Percentiles rank a stretch among this genome's conserved stretches.
These are phyloP conservation scores for Malus hybrid DNA, from an alignment of 331 rosid species.

Conservation along the genomic window DNA sequence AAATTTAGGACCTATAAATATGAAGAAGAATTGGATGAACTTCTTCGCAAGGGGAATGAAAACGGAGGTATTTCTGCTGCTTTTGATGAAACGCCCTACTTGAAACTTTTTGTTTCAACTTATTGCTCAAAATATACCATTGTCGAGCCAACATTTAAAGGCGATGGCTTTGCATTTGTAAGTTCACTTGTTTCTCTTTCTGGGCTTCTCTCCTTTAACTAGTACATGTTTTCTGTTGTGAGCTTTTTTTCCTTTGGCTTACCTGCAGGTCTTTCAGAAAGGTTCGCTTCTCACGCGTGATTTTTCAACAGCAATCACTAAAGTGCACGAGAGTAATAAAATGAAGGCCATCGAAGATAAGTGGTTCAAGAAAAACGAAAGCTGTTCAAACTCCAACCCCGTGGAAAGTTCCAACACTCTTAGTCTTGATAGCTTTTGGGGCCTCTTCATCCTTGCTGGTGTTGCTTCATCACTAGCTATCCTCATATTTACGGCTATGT, in stretches of 20 bases:
- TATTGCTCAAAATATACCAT: conserved; percentile 14
- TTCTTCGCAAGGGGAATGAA: background rate
- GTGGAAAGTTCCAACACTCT: background rate
- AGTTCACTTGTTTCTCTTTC: background rate
- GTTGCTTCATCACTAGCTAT: conserved; percentile 12
- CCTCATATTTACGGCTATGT: background rate
- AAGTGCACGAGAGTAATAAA: conserved; percentile 4
- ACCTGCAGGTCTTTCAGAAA: conserved; percentile 15
- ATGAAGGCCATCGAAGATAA: conserved; percentile 18
- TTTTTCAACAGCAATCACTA: conserved; percentile 23
- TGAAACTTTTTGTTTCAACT: conserved; percentile 6
- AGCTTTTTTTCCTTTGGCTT: background rate
- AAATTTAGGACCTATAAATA: background rate
- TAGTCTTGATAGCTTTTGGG: conserved; percentile 22
- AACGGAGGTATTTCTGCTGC: conserved; percentile 13
- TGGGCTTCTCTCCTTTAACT: background rate
- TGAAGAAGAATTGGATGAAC: background rate
- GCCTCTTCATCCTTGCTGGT: conserved; percentile 22
- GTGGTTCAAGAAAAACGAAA: conserved; percentile 13
- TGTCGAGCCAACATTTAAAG: conserved; percentile 4
- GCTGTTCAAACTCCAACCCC: conserved; percentile 2
- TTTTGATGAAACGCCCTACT: conserved; percentile 11
- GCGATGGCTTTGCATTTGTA: conserved; percentile 19
- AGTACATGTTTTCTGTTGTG: background rate
- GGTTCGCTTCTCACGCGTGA: conserved; percentile 10